Base-by-base conservation (phyloP, 2,329 filamentous ascomycete genomes). In the Aspergillus sp. region DNA sequence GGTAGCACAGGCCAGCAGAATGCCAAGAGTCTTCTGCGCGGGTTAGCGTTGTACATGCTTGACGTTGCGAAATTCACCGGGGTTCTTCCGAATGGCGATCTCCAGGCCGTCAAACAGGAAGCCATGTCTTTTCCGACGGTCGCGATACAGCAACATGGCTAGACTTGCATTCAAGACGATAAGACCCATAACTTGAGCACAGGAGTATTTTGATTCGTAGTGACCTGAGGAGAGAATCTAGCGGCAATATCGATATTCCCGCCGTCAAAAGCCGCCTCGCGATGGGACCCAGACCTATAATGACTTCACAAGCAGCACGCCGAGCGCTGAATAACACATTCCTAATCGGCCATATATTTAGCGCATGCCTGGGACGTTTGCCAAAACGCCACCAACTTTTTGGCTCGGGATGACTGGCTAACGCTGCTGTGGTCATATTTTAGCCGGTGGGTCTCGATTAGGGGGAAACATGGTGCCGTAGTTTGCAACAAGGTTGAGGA, bases 321-420 rank as follows among this genome's bases (percentile, higher is more conserved):
- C n/a, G 8, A 7, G 7, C 15, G 45, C 23, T 49, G 45, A 49
- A 30, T 49, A 49, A 49, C 12, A 30, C 4, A 25, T 28, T 23
- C 23, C 8, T 30, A 17, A 32, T 28, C 25, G 25, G 5, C 9
- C 25, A 17, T 9, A 12, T 15, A 4, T 17, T 36, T 50, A 50
- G 47, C n/a, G 47, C 23, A 17, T 30, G 47, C 9, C 39, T 43
- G n/a, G 38, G 13, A 30, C 30, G 28, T 32, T 41, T 45, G 23
- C 19, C 23, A 45, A 45, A 43, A 39, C 53, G 53, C 53, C 53
- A 55, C 53, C 53, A 55, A 55, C 53, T 45, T 5, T 19, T 28
- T 28, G n/a, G 25, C n/a, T 55, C 39, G 28, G 10, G 25, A 47
- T n/a, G 39, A 55, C 53, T 47, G 53, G 28, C 17, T 5, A 21